phyloP scores from a whole-genome alignment of 192 early-diverging fungal species.

The Lunasporangiospora selenospora region DNA sequence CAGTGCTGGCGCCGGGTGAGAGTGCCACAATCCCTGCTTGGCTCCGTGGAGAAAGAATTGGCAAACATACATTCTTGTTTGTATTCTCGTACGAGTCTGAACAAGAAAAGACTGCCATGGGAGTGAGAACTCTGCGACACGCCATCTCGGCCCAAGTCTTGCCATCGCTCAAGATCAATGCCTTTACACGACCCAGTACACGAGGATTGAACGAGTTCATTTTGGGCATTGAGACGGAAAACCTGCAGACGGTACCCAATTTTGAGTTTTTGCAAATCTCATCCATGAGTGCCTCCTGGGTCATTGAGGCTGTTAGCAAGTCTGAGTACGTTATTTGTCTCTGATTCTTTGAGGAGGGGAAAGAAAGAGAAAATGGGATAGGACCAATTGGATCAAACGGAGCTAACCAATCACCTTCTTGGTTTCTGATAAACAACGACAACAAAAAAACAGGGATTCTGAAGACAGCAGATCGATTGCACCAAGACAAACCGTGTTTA shows the following conservation, averaged over 20 bases:
- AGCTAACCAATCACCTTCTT: too few species aligned
- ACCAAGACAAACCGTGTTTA: slow-evolving; percentile 62
- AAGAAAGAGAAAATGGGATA: too few species aligned
- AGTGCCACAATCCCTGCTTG: slow-evolving; percentile 83
- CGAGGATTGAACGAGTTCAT: slow-evolving; percentile 83
- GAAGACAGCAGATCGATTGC: slow-evolving; percentile 52
- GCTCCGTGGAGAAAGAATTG: slow-evolving; percentile 91
- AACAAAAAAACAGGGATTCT: slow-evolving; percentile 36
- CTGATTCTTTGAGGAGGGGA: too few species aligned
- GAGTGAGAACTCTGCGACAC: slow-evolving; percentile 71
- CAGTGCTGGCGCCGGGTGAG: slow-evolving; percentile 67
- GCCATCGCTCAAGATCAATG: slow-evolving; percentile 92
- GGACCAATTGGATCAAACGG: too few species aligned
- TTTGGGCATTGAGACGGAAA: slow-evolving; percentile 91
- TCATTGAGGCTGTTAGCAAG: slow-evolving; percentile 62
- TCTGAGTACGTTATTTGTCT: slow-evolving; percentile 31
- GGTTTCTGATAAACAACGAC: too few species aligned
- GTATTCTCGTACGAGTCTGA: slow-evolving; percentile 86
- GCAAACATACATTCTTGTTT: slow-evolving; percentile 80
- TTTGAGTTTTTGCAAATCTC: slow-evolving; percentile 75
- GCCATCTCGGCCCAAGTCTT: slow-evolving; percentile 67
- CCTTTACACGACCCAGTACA: slow-evolving; percentile 88
- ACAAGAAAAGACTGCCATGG: slow-evolving; percentile 66
- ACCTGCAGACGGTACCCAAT: slow-evolving; percentile 65
- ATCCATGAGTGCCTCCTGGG: slow-evolving; percentile 75